These are phyloP conservation scores for Globisporangium recalcitrans DNA, from an alignment of 352 stramenopile genomes.

Conservation along the genomic window DNA sequence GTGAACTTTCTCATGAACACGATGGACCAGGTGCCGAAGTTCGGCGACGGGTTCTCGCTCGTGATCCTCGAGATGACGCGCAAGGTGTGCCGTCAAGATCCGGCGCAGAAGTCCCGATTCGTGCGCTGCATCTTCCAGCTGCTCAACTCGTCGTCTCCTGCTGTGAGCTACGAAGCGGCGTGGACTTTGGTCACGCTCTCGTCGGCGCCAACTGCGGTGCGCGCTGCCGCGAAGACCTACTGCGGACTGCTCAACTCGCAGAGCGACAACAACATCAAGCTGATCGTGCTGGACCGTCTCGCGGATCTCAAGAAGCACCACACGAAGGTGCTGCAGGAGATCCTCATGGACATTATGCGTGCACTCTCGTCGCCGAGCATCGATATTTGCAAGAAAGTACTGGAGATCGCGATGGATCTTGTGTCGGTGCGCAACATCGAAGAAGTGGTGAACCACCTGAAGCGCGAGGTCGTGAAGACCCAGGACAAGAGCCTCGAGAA, in stretches of 20 bases:
- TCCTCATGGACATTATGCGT: slow-evolving; percentile 99
- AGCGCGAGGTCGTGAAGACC: slow-evolving; percentile 89
- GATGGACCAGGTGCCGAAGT: slow-evolving; percentile 94
- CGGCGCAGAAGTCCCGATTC: slow-evolving; percentile 98
- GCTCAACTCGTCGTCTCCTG: slow-evolving; percentile 89
- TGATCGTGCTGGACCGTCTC: slow-evolving; percentile 98
- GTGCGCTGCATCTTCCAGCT: slow-evolving; percentile 98
- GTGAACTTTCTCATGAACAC: slow-evolving; percentile 98
- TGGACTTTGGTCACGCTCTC: slow-evolving; percentile 99
- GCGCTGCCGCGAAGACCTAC: slow-evolving; percentile 96
- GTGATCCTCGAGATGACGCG: slow-evolving; percentile 98
- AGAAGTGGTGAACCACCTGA: slow-evolving; percentile 92
- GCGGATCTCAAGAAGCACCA: slow-evolving; percentile 96
- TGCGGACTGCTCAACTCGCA: slow-evolving; percentile 96
- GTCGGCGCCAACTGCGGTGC: slow-evolving; percentile 96
- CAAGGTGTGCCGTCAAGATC: slow-evolving; percentile 97
- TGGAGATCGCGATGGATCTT: slow-evolving; percentile 98
- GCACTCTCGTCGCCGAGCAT: slow-evolving; percentile 95
- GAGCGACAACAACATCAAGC: slow-evolving; percentile 99
- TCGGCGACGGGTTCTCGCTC: slow-evolving; percentile 98
- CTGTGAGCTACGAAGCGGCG: slow-evolving; percentile 97
- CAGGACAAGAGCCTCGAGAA: slow-evolving; percentile 92
- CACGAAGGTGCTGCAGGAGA: slow-evolving; percentile 96
- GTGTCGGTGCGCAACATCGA: slow-evolving; percentile 97
- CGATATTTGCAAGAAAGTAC: slow-evolving; percentile 98